Conservation (phyloP, 2,329 filamentous ascomycete species). For the Ophiosphaerella herpotricha region DNA sequence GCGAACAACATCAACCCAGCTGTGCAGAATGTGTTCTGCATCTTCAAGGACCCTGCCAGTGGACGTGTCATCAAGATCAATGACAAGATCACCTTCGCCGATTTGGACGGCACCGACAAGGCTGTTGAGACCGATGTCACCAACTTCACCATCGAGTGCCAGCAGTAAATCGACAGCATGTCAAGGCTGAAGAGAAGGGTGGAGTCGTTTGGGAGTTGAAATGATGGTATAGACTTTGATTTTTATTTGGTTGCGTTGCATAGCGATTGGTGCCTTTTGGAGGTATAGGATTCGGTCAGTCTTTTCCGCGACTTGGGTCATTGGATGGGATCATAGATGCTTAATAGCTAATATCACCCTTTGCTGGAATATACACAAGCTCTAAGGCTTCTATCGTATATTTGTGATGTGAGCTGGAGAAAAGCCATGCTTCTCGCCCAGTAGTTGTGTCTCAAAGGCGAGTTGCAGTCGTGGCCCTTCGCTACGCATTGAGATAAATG, state of each 20-base stretch:
- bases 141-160: constrained; percentile 19
- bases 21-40: constrained; percentile 11
- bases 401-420: no score
- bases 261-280: constrained; percentile 4
- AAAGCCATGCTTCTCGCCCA: no score
- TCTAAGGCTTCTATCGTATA: no score
- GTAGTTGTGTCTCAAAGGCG: no score
- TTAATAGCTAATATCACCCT: no score
- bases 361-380: no score
- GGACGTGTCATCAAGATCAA: constrained; percentile 10
- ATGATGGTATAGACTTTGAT: background rate
- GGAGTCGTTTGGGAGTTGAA: background rate
- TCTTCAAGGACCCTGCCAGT: constrained; percentile 7
- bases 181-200: no score
- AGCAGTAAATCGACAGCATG: constrained; percentile 3
- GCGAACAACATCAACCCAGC: constrained; percentile 16
- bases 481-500: no score
- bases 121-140: constrained; percentile 21
- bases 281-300: background rate
- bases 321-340: no score
- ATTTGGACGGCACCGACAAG: constrained; percentile 15
- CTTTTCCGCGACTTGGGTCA: no score
- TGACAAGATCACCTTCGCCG: constrained; percentile 16
- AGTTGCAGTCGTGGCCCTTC: no score
- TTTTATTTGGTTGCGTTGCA: background rate